phyloP scores from a whole-genome alignment of 169 alveolate genomes.

The Plasmodium knowlesi region DNA sequence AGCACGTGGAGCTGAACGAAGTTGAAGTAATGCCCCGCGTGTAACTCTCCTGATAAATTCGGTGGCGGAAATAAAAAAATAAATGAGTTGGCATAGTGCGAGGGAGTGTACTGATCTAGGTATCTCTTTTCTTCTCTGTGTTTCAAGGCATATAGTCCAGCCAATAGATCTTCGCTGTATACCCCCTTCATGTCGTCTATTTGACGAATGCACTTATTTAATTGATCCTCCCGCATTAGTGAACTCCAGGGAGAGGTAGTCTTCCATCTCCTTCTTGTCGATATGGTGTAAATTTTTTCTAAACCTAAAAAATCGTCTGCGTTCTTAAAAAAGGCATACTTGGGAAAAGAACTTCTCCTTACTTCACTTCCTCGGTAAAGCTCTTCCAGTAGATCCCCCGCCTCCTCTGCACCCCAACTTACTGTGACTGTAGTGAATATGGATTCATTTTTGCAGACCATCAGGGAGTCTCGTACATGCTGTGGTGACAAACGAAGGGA shows the following conservation, averaged over 20 bases:
- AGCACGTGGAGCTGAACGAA: conserved; percentile 20
- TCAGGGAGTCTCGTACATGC: not conserved
- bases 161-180: not conserved
- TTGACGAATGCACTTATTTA: not conserved
- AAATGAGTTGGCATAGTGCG: conserved; percentile 22
- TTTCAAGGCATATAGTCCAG: conserved; percentile 1
- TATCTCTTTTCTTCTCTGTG: not conserved
- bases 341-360: not conserved
- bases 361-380: not conserved
- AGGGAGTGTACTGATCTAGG: not conserved
- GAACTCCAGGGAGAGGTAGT: not conserved
- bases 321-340: not conserved
- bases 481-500: not conserved
- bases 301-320: not conserved
- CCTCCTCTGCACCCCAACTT: not conserved
- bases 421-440: not conserved
- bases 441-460: not conserved
- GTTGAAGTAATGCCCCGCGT: conserved; percentile 57
- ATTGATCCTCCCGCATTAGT: not conserved
- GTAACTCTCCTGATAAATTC: conserved; percentile 48
- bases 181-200: conserved; percentile 3
- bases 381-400: not conserved
- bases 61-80: conserved; percentile 52
- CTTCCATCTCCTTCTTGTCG: not conserved
- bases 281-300: not conserved